Conservation (phyloP, 352 stramenopile genomes). For the Phytopythium oedochilum region DNA sequence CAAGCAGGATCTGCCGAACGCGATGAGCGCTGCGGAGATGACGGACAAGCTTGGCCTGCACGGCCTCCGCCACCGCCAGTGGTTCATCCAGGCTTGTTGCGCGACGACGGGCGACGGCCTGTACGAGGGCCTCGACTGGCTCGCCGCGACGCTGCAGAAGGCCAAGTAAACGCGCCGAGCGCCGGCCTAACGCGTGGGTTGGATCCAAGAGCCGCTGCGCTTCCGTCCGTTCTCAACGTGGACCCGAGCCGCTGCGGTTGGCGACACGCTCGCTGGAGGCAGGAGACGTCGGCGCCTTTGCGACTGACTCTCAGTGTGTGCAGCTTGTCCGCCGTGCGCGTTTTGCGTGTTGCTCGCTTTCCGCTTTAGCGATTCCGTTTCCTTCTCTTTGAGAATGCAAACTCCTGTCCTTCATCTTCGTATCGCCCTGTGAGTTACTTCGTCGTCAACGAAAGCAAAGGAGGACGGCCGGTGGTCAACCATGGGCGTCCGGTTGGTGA, state of each 20-base stretch:
- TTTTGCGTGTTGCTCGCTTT: background rate
- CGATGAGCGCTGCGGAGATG: constrained; percentile 95
- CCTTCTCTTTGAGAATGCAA: background rate
- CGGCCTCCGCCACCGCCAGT: constrained; percentile 95
- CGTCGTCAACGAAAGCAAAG: background rate
- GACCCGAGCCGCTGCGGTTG: background rate
- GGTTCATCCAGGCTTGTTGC: constrained; percentile 99
- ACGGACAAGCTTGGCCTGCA: constrained; percentile 98
- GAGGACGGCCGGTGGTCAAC: no score
- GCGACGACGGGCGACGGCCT: constrained; percentile 98
- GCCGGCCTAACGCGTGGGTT: background rate
- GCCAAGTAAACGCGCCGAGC: constrained; percentile 38
- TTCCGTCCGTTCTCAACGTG: background rate
- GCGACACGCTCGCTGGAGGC: background rate
- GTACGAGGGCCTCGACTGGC: constrained; percentile 99
- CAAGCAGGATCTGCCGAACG: constrained; percentile 99
- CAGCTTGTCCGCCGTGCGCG: background rate
- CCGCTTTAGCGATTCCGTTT: constrained; percentile 1
- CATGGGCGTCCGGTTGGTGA: no score
- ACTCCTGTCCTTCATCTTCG: background rate
- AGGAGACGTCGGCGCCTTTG: background rate
- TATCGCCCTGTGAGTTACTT: background rate
- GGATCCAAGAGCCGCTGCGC: background rate
- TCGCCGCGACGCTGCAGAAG: constrained; percentile 87
- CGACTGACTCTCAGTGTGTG: background rate